Evolutionary conservation across 108 stramenopile genomes (phyloP), one percentile per base, ranked within the genome.

Genomic region (Cyclotella sp.): DNA sequence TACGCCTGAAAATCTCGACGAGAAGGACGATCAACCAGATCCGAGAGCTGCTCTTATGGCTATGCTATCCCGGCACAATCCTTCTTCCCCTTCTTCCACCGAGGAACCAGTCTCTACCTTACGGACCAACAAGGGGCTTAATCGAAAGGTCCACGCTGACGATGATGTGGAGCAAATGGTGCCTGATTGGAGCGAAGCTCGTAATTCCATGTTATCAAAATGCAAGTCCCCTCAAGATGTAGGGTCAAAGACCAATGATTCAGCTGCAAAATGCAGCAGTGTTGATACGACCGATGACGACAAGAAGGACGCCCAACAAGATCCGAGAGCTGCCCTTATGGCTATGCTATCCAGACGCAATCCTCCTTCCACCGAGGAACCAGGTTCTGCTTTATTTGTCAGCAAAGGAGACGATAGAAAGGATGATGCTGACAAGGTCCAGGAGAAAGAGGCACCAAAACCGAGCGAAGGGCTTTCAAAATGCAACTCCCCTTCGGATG

Each of bases 31-130:
- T 15, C 15, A 41, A 15, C 34, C 61, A 14, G 41, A 62, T 41
- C 14, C 61, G 1, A 62, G 19, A 40, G 61, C 41, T 62, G 41
- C 61, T 8, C 61, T 62, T 1, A 57, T 24, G 55, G 55, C 55
- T 3, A 45, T 44, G 63, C 41, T 45, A 19, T 29, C 72, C 13
- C 42, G 19, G 46, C 59, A 41, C 28, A 73, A 30, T 63, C 24
- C 58, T 9, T 14, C 60, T 45, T 11, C 60, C 7, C 22, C 10
- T 5, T 7, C 57, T 72, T 29, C 62, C 11, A 10, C n/a, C 3
- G 22, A 24, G 24, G 22, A 21, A 34, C 34, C 34, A 5, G 34
- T 34, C 4, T 34, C 34, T 34, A 5, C 34, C 6, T 34, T 34
- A 6, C 6, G 4, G 34, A 34, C 34, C 6, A 6, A 6, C 34